A percentile compares a stretch with the other conserved stretches of the same genome.
These are phyloP conservation scores for Zalerion maritima DNA, from an alignment of 495 filamentous ascomycete species.

Conservation along the genomic window DNA sequence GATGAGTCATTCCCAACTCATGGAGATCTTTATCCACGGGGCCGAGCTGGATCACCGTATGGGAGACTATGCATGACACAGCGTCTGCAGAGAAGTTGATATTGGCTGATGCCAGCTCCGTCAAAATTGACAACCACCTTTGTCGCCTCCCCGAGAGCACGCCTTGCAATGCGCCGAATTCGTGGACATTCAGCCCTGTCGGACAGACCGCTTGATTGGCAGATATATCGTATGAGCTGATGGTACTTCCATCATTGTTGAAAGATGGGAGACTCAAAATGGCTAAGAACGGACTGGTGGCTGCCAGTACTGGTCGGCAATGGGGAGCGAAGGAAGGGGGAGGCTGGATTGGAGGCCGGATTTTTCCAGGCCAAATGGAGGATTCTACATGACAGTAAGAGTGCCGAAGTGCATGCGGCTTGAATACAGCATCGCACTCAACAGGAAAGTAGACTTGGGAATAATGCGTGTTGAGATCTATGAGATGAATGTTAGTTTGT, in stretches of 20 bases:
- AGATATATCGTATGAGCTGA: conserved; percentile 41
- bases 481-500: conserved; percentile 3
- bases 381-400: conserved; percentile 15
- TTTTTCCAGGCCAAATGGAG: conserved; percentile 18
- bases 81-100: conserved; percentile 38
- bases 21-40: conserved; percentile 18
- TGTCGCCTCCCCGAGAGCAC: conserved; percentile 27
- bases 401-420: conserved; percentile 14
- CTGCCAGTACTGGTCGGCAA: conserved; percentile 18
- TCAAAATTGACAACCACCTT: conserved; percentile 33
- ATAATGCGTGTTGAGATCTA: conserved; percentile 20
- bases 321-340: conserved; percentile 24
- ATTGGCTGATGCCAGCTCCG: conserved; percentile 37
- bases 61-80: conserved; percentile 22
- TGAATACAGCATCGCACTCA: conserved; percentile 15
- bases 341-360: conserved; percentile 7
- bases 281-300: conserved; percentile 9
- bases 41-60: conserved; percentile 32
- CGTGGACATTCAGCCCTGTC: conserved; percentile 26
- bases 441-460: conserved; percentile 9
- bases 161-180: conserved; percentile 36
- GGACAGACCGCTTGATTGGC: conserved; percentile 38
- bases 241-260: too few relatives aligned
- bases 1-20: conserved; percentile 25
- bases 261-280: too few relatives aligned